These are phyloP conservation scores for Fusarium sp. DNA, from an alignment of 2,329 filamentous ascomycete genomes.

Conservation along the genomic window DNA sequence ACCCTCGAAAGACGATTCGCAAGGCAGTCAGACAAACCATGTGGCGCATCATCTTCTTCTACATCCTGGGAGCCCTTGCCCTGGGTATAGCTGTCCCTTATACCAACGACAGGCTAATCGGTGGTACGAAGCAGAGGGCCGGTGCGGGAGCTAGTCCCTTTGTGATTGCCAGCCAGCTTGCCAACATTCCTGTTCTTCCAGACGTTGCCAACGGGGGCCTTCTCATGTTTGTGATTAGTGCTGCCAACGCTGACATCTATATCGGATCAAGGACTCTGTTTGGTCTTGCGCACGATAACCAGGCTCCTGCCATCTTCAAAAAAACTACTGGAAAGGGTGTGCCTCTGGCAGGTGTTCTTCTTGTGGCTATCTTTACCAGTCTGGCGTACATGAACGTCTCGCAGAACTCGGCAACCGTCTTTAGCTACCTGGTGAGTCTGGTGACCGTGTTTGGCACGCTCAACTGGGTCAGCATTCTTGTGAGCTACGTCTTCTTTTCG, in stretches of 20 bases:
- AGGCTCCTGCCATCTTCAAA: background rate
- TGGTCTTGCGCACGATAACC: background rate
- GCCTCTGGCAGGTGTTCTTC: background rate
- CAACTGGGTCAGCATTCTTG: constrained; percentile 13
- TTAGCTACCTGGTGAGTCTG: constrained; percentile 17
- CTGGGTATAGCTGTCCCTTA: background rate
- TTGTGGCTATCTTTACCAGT: background rate
- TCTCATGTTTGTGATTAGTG: background rate
- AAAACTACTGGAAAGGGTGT: background rate
- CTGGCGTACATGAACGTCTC: background rate
- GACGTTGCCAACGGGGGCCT: background rate
- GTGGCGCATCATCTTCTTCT: background rate
- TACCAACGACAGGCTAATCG: background rate
- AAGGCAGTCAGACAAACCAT: background rate
- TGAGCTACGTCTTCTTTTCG: background rate
- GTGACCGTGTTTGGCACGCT: constrained; percentile 18
- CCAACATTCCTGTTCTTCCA: background rate
- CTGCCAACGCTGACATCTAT: background rate
- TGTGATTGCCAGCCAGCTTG: background rate
- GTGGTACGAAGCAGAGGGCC: background rate
- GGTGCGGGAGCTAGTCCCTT: background rate
- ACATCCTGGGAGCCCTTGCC: background rate
- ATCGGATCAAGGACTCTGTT: background rate
- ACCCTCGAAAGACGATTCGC: background rate
- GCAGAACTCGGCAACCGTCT: background rate